These are phyloP conservation scores for Leccinum barrowsii DNA, from an alignment of 768 basidiomycete species.

Conservation along the genomic window DNA sequence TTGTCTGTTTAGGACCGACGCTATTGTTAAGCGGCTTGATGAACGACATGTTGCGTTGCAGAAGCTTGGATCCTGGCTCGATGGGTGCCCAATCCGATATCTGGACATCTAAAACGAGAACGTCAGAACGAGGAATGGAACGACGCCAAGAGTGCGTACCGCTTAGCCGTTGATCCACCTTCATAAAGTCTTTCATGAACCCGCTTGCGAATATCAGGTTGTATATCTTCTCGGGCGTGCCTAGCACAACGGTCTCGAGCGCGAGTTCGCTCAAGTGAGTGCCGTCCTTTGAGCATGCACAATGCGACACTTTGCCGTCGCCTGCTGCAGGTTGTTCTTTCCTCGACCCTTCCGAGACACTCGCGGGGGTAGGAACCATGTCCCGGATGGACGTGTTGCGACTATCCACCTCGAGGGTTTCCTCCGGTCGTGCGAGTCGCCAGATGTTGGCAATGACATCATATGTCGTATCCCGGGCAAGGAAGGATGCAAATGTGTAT, in stretches of 20 bases:
- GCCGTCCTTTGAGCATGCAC: slow-evolving; percentile 68
- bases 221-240: slow-evolving; percentile 92
- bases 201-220: slow-evolving; percentile 95
- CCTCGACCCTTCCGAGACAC: slow-evolving; percentile 15
- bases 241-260: slow-evolving; percentile 77
- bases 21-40: slow-evolving; percentile 88
- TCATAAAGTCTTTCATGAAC: slow-evolving; percentile 93
- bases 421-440: slow-evolving; percentile 81
- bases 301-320: slow-evolving; percentile 59
- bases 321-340: slow-evolving; percentile 8
- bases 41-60: slow-evolving; percentile 90
- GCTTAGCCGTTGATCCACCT: slow-evolving; percentile 78
- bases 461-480: slow-evolving; percentile 91
- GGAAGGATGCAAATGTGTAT: slow-evolving; percentile 95
- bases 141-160: slow-evolving; percentile 48
- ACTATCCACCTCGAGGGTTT: slow-evolving; percentile 30
- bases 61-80: slow-evolving; percentile 56
- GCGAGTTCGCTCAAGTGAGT: slow-evolving; percentile 71
- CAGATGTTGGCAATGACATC: slow-evolving; percentile 97
- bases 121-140: not conserved
- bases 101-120: slow-evolving; percentile 70
- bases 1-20: slow-evolving; percentile 91
- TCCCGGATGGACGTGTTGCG: slow-evolving; percentile 16
- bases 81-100: slow-evolving; percentile 91
- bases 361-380: slow-evolving; percentile 15